Base-by-base conservation (phyloP, 805 yeast genomes). In the Nakazawaea molendinolei region DNA sequence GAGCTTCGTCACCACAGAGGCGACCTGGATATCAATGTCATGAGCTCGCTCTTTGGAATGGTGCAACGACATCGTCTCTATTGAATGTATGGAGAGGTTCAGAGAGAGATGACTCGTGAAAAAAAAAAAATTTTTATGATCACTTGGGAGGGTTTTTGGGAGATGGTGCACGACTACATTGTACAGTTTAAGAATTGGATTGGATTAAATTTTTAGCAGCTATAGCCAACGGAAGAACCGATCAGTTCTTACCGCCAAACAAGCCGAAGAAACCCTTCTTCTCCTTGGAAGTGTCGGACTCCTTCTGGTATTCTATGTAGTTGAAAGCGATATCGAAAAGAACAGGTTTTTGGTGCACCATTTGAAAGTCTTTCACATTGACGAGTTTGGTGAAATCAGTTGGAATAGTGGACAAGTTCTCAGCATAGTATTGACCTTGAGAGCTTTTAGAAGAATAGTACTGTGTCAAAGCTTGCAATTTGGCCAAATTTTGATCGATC, bases 321-420 rank as follows among this genome's bases (percentile, higher is more conserved):
- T 87, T 89, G 65, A 68, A 89, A 0, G 95, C 97, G 45, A 86
- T 66, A 54, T 90, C 98, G 50, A 86, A 92, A 50, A 89, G 71
- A 8, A 87, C 95, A 0, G 98, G 96, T 58, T 92, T 90, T 39
- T 80, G 74, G 36, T 77, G 69, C 2, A 84, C 74, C 1, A 94
- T 83, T 44, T 60, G 63, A 27, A 86, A 33, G n/a, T 49, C 45
- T 4, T 53, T 49, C 14, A 61, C 41, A 34, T 56, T 48, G 3
- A 55, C 60, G 34, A 60, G 42, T 18, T 35, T 47, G 2, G 58
- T 51, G 30, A 69, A 42, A 24, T 49, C 47, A 29, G 38, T 41
- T 20, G 61, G 54, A 44, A 56, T 49, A 41, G 56, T 53, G 19
- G 42, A 33, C 24, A 52, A 39, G 28, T 53, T 40, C 33, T 59